Evolutionary conservation across 2,329 filamentous ascomycete species (phyloP).

Genomic region (Venturia pyrina): DNA sequence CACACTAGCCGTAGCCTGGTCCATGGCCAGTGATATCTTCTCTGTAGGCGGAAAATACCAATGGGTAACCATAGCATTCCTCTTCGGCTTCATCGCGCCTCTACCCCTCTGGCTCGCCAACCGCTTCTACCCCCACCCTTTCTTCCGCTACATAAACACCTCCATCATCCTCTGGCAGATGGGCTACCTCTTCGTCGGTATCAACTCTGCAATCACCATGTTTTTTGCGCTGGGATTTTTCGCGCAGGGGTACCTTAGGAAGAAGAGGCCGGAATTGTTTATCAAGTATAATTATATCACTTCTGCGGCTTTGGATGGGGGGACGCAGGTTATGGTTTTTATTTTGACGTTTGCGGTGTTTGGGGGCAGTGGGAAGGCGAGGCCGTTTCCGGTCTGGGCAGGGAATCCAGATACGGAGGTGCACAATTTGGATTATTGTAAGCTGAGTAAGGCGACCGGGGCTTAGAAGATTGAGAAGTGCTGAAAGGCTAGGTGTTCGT

Average conservation of each 20-base stretch:
- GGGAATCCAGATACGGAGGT: conserved; percentile 5
- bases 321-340: conserved; percentile 31
- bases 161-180: conserved; percentile 35
- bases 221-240: conserved; percentile 28
- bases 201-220: conserved; percentile 27
- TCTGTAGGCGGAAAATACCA: conserved; percentile 29
- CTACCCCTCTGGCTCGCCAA: conserved; percentile 20
- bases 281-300: conserved; percentile 34
- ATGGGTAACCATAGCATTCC: conserved; percentile 28
- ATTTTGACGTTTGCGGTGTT: conserved; percentile 33
- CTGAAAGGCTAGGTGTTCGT: too few species aligned
- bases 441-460: background rate
- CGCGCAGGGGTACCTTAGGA: conserved; percentile 27
- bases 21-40: conserved; percentile 27
- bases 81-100: conserved; percentile 32
- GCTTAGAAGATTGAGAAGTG: background rate
- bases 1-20: conserved; percentile 25
- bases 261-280: conserved; percentile 27
- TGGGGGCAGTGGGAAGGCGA: conserved; percentile 1
- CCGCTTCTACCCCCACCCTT: conserved; percentile 20
- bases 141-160: conserved; percentile 29
- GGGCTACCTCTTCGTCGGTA: conserved; percentile 33
- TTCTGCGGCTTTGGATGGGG: conserved; percentile 31
- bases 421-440: conserved; percentile 6
- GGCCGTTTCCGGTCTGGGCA: background rate